Evolutionary conservation across 768 basidiomycete genomes (phyloP), one percentile per base, ranked within the genome.

Genomic region (Russula ochroleuca): DNA sequence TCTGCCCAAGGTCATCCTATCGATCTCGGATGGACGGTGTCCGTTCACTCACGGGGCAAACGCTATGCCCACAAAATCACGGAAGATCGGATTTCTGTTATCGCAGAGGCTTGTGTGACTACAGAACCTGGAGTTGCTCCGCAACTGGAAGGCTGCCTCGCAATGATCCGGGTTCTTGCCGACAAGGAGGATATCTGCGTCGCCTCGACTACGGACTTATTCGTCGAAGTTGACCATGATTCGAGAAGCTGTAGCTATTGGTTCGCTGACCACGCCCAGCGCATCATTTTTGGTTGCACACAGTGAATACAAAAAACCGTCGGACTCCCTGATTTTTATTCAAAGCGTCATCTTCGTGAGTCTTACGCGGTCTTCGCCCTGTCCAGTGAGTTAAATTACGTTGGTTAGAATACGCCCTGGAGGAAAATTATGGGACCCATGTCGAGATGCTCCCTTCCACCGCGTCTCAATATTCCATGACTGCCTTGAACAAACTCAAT

Each of bases 341-440:
- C 64, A 5, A 23, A 5, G 8, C 9, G 5, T 2, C 59, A 65
- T 38, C 54, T 56, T 17, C 59, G 64, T 65, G n/a, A 43, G 59
- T 33, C 28, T 43, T 25, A 19, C 7, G 11, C 21, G 4, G 41
- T 21, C 28, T 28, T 28, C 28, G 4, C 8, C 3, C 19, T 41
- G 4, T 40, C 38, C 13, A 50, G 14, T 8, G 37, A 23, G 21
- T 13, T 41, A 37, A 64, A 14, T 15, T 45, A 23, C 25, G 1
- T 11, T 6, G 17, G n/a, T 6, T 5, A 65, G 64, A 57, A 38
- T 43, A 56, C 38, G 9, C 41, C 17, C 19, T 65, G 40, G 54
- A 65, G n/a, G 64, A 65, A 25, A 65, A 65, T 23, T 65, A 65
- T 25, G 61, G 59, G 64, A 49, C 14, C 8, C 64, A 65, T 11